phyloP scores from a whole-genome alignment of 1,284 basidiomycete species.

The Cryptococcus floricola region DNA sequence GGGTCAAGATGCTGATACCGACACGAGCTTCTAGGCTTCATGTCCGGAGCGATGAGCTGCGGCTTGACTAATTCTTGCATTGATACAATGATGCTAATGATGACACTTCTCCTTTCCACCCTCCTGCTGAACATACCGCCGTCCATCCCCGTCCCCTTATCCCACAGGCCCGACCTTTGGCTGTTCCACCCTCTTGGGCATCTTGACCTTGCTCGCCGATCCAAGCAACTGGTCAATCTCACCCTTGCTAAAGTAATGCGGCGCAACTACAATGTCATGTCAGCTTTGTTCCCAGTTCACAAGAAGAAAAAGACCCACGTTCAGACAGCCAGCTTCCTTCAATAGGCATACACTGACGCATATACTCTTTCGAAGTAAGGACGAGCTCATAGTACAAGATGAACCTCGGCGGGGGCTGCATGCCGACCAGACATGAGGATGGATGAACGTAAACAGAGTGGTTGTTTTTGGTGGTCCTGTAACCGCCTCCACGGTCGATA shows the following conservation, averaged over 20 bases:
- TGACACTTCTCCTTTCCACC: too few relatives aligned
- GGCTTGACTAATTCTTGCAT: too few relatives aligned
- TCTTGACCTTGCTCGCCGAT: conserved; percentile 70
- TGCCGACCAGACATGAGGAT: conserved; percentile 88
- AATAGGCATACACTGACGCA: conserved; percentile 94
- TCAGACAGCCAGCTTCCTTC: conserved; percentile 90
- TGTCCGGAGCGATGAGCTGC: too few relatives aligned
- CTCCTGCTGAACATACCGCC: too few relatives aligned
- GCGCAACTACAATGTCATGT: conserved; percentile 61
- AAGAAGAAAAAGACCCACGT: conserved; percentile 55
- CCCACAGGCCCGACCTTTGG: conserved; percentile 35
- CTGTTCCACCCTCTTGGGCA: conserved; percentile 62
- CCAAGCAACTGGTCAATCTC: conserved; percentile 78
- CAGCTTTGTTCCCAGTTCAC: neutral
- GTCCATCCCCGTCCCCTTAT: too few relatives aligned
- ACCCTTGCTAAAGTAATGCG: conserved; percentile 86
- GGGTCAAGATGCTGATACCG: too few relatives aligned
- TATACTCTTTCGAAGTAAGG: conserved; percentile 57
- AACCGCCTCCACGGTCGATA: conserved; percentile 85
- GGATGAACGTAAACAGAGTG: conserved; percentile 97
- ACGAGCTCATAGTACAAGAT: conserved; percentile 85
- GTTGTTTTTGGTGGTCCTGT: conserved; percentile 88
- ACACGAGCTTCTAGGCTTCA: too few relatives aligned
- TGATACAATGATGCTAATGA: too few relatives aligned
- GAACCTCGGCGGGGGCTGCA: conserved; percentile 86